phyloP scores from a whole-genome alignment of 2,329 filamentous ascomycete genomes.

The Colletotrichum limetticola region DNA sequence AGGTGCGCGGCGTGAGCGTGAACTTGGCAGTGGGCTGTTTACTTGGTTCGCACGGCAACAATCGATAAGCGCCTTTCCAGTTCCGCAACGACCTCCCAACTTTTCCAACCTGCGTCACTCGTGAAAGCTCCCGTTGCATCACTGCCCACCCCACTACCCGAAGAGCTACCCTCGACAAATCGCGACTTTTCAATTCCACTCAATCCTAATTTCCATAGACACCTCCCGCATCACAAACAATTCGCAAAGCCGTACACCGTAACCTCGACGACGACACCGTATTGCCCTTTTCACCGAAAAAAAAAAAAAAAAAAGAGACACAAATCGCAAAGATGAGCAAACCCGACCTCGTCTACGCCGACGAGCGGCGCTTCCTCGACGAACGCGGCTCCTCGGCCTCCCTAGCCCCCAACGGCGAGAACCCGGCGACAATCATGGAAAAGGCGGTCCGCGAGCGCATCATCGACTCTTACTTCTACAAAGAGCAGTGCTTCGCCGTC shows the following conservation, averaged over 20 bases:
- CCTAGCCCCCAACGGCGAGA: constrained; percentile 86
- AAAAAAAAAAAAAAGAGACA: background rate
- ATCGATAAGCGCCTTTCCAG: constrained; percentile 50
- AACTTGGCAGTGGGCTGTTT: constrained; percentile 34
- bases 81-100: constrained; percentile 3
- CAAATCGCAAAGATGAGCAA: constrained; percentile 46
- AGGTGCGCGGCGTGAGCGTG: constrained; percentile 10
- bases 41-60: constrained; percentile 55
- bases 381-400: constrained; percentile 84
- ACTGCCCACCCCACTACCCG: background rate
- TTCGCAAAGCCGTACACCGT: background rate
- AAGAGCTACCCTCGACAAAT: background rate
- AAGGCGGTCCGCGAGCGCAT: constrained; percentile 96
- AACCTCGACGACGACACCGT: constrained; percentile 31
- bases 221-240: constrained; percentile 23
- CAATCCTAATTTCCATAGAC: constrained; percentile 13
- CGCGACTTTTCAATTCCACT: constrained; percentile 10
- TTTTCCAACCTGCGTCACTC: constrained; percentile 24
- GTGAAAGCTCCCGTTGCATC: background rate
- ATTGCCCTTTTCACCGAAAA: background rate
- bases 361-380: constrained; percentile 86
- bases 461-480: constrained; percentile 96
- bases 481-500: constrained; percentile 96
- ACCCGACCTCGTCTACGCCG: constrained; percentile 74
- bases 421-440: constrained; percentile 95